Base-by-base conservation (phyloP, 208 protist genomes). In the Crithidia mellificae region DNA sequence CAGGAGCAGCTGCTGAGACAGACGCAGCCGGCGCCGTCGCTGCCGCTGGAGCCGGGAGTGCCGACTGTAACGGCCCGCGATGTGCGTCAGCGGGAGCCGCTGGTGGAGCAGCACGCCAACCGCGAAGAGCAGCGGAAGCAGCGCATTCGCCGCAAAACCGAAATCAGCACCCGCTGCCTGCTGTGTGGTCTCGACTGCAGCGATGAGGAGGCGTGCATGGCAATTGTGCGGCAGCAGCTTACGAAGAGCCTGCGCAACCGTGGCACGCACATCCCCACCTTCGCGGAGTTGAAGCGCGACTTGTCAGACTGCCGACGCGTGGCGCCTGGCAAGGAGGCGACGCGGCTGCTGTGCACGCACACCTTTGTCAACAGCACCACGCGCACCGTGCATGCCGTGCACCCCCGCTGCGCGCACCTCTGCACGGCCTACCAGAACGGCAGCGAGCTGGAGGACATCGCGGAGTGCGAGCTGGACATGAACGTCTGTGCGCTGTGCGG, bases 361-460 rank as follows among this genome's bases (percentile, higher is more conserved):
- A 72, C 76, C 25, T 92, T 95, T 71, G 87, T 95, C 25, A 85
- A 91, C 65, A 63, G 63, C 25, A 12, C 50, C 20, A 88, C 75
- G 8, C 72, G 73, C 17, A 81, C 77, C 0, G 74, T 89, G 2
- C 86, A 95, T 51, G 79, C 88, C 0, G 87, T 95, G n/a, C 90
- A 95, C 69, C 80, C 74, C 17, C 84, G 90, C 24, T 95, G 90
- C 74, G 86, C 81, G 19, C 90, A 95, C 71, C 77, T 95, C 15
- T 95, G 90, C 63, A 63, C 82, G 8, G 67, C 72, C 27, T 95
- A 95, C 63, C 90, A 95, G 64, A 68, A 54, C 38, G 90, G 90
- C 9, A 56, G 63, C 19, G 78, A 81, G 20, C 62, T 95, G n/a
- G 90, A 95, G 64, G 87, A 95, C 63, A 77, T 92, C 39, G 83